These are phyloP conservation scores for Fusarium stilboides DNA, from an alignment of 2,329 filamentous ascomycete species.

Conservation along the genomic window DNA sequence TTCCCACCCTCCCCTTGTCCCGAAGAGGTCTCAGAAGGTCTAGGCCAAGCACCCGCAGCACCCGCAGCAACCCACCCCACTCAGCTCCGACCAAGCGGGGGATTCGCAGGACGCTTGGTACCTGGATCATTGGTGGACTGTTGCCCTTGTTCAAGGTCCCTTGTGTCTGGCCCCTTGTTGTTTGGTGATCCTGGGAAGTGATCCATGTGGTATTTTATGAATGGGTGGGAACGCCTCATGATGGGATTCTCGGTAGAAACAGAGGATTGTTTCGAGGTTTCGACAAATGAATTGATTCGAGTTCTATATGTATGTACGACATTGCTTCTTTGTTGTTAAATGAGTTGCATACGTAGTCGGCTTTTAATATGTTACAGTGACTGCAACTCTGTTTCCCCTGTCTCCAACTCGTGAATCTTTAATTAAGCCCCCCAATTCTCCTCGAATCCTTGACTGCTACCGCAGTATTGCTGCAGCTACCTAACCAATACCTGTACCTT, in stretches of 20 bases:
- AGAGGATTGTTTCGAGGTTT: background rate
- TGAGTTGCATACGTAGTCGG: background rate
- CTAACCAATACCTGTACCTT: slow-evolving; percentile 20
- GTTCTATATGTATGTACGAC: background rate
- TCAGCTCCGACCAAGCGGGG: slow-evolving; percentile 38
- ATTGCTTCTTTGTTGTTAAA: slow-evolving; percentile 10
- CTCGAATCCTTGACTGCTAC: slow-evolving; percentile 25
- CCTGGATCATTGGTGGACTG: slow-evolving; percentile 44
- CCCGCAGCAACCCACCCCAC: slow-evolving; percentile 29
- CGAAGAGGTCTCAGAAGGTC: slow-evolving; percentile 40
- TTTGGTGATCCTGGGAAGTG: slow-evolving; percentile 10
- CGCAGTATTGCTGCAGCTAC: slow-evolving; percentile 22
- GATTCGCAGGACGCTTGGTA: slow-evolving; percentile 37
- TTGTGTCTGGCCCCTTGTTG: slow-evolving; percentile 13
- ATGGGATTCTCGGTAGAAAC: slow-evolving; percentile 5
- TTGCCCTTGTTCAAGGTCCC: slow-evolving; percentile 42
- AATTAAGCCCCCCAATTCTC: slow-evolving; percentile 25
- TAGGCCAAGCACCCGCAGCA: slow-evolving; percentile 36
- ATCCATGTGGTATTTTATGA: slow-evolving; percentile 32
- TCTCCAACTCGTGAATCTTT: slow-evolving; percentile 11
- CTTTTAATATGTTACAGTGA: background rate
- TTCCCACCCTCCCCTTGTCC: slow-evolving; percentile 8
- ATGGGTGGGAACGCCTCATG: slow-evolving; percentile 13
- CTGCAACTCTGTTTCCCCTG: slow-evolving; percentile 11
- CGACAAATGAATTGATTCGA: slow-evolving; percentile 8